A percentile compares a stretch with the other conserved stretches of the same genome.
Conservation (phyloP, 2,329 filamentous ascomycete genomes). For the Uncinocarpus reesii region DNA sequence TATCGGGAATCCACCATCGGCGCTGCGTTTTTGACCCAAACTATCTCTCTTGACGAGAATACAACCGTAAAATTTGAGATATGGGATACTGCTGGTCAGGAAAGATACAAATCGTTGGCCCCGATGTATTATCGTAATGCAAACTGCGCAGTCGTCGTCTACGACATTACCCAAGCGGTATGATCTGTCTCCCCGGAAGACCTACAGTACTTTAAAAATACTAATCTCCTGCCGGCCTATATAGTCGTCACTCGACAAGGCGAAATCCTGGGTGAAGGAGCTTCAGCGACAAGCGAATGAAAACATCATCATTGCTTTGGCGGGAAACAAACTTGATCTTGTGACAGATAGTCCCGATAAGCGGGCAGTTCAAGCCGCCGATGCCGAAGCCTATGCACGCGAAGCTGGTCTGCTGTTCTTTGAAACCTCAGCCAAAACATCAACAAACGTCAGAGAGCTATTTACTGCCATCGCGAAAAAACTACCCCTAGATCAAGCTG, state of each 20-base stretch:
- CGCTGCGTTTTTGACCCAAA: slow-evolving; percentile 97
- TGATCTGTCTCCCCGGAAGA: neutral
- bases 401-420: slow-evolving; percentile 95
- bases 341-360: slow-evolving; percentile 92
- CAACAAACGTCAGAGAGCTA: slow-evolving; percentile 87
- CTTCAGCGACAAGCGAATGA: slow-evolving; percentile 97
- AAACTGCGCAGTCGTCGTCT: slow-evolving; percentile 97
- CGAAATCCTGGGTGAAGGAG: slow-evolving; percentile 98
- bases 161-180: slow-evolving; percentile 99
- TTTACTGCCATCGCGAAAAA: slow-evolving; percentile 98
- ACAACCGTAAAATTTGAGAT: slow-evolving; percentile 99
- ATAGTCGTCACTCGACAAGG: slow-evolving; percentile 93
- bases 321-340: slow-evolving; percentile 94
- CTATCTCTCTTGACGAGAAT: slow-evolving; percentile 93
- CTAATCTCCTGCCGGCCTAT: slow-evolving; percentile 8
- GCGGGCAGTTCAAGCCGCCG: slow-evolving; percentile 76
- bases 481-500: slow-evolving; percentile 87
- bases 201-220: slow-evolving; percentile 1
- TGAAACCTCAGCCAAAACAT: slow-evolving; percentile 95
- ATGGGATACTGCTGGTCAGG: slow-evolving; percentile 97
- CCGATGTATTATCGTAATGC: slow-evolving; percentile 99
- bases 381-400: slow-evolving; percentile 88
- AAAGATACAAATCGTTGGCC: slow-evolving; percentile 96
- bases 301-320: slow-evolving; percentile 97
- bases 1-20: slow-evolving; percentile 97